Base-by-base conservation (phyloP, 768 basidiomycete species). In the Tulasnella sp. region DNA sequence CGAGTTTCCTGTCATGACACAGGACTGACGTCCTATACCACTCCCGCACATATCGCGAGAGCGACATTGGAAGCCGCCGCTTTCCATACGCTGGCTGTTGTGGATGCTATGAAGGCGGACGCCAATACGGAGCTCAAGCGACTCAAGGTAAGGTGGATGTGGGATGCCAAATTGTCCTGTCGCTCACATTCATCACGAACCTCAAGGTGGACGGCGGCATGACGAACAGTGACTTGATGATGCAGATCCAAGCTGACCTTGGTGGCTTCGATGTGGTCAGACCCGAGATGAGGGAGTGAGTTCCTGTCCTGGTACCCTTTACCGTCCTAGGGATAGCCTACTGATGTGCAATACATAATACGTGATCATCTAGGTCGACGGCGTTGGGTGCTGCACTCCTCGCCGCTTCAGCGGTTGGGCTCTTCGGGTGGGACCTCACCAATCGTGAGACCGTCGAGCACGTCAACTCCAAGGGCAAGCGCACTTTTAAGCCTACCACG, bases 41-140 rank as follows among this genome's bases (percentile, higher is more conserved):
- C 84, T 50, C 88, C 89, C 1, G 82, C 86, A 10, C 95, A 99
- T 71, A 88, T 99, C 64, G 89, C 88, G 11, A 86, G 94, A 21
- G 96, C 96, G 23, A 91, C 93, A 4, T 79, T 98, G 53, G 96
- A 98, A 72, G 94, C 96, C 23, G 95, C 88, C 61, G 93, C 92
- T 13, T 98, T 85, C 76, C 94, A 97, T 72, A 96, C 95, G 11
- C 82, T 88, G 60, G 96, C 91, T 7, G 89, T 99, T 65, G 79
- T 98, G 50, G 92, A 97, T 70, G 86, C 88, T 67, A 99, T 99
- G 87, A 85, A 88, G 69, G 74, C 87, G 56, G 95, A 99, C 73
- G 86, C 88, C n/a, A 79, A 79, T 15, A 75, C 77, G 3, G 83
- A 87, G 49, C 78, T 96, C 56, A 84, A 85, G 68, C 79, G 86